Percentiles rank a stretch among this genome's conserved stretches.
Conservation (phyloP, 2,329 filamentous ascomycete species). For the Cladosporium sp. region DNA sequence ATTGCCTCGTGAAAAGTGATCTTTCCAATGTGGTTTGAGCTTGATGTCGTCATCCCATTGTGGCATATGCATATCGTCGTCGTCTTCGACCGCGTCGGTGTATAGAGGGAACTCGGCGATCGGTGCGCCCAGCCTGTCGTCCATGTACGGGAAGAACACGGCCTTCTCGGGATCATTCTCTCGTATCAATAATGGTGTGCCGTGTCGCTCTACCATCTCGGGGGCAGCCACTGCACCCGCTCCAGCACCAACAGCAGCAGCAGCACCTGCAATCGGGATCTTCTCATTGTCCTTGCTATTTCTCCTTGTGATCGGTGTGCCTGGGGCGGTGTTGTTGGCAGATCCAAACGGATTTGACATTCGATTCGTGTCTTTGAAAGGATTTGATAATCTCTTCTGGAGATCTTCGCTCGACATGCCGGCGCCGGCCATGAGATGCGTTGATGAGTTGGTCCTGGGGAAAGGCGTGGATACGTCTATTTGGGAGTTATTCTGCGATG, state of each 20-base stretch:
- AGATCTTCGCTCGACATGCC: slow-evolving; percentile 27
- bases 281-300: slow-evolving; percentile 23
- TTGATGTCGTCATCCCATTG: slow-evolving; percentile 50
- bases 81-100: slow-evolving; percentile 52
- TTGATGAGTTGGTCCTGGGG: slow-evolving; percentile 28
- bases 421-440: slow-evolving; percentile 25
- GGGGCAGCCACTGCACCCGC: neutral
- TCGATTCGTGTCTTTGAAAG: slow-evolving; percentile 35
- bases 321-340: slow-evolving; percentile 25
- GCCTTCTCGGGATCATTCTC: slow-evolving; percentile 39
- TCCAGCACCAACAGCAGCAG: slow-evolving; percentile 19
- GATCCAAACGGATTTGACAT: slow-evolving; percentile 32
- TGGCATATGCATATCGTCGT: slow-evolving; percentile 57
- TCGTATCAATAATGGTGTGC: slow-evolving; percentile 33
- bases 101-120: slow-evolving; percentile 48
- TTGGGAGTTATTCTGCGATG: slow-evolving; percentile 36
- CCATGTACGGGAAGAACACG: slow-evolving; percentile 43
- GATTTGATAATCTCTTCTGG: slow-evolving; percentile 34
- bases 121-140: slow-evolving; percentile 50
- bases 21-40: slow-evolving; percentile 44
- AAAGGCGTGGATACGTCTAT: slow-evolving; percentile 32
- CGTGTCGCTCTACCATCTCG: slow-evolving; percentile 11
- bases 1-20: slow-evolving; percentile 48
- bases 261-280: slow-evolving; percentile 18
- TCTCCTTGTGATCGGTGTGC: slow-evolving; percentile 22